Conservation (phyloP, 345 rosid genomes). For the Syzygium aromaticum region DNA sequence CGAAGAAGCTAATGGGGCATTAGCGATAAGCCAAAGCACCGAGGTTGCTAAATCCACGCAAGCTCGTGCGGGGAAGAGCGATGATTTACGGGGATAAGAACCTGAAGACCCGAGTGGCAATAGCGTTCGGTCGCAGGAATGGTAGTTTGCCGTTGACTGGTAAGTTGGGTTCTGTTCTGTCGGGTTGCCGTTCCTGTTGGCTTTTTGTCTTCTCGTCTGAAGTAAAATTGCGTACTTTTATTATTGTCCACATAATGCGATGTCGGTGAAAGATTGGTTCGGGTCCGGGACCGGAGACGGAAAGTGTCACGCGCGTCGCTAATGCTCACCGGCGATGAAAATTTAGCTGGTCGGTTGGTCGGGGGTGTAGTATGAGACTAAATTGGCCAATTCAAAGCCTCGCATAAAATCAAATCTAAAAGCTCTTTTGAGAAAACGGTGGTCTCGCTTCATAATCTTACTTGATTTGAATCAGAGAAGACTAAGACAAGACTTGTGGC, state of each 20-base stretch:
- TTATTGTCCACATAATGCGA: not conserved
- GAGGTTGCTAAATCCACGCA: not conserved
- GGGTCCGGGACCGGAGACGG: not conserved
- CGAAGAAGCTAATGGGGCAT: not conserved
- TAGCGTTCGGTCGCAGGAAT: not conserved
- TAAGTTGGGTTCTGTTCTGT: not conserved
- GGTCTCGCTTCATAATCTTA: not conserved
- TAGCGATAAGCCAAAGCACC: not conserved
- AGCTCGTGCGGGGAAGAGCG: not conserved
- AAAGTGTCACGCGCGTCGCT: not conserved
- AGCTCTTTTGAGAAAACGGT: too few species aligned
- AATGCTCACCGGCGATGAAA: too few species aligned
- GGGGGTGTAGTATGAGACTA: too few species aligned
- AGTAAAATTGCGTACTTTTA: not conserved
- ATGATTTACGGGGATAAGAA: not conserved
- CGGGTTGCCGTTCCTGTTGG: not conserved
- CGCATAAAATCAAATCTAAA: too few species aligned
- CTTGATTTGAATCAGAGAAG: not conserved
- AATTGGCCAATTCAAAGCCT: too few species aligned
- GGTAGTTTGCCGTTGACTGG: conserved; percentile 4
- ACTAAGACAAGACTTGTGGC: too few species aligned
- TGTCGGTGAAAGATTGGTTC: not conserved
- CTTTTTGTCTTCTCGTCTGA: not conserved
- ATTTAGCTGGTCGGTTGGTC: not conserved
- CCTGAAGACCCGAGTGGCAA: not conserved